phyloP scores from a whole-genome alignment of 345 rosid genomes.

The Aquilaria yunnanensis region DNA sequence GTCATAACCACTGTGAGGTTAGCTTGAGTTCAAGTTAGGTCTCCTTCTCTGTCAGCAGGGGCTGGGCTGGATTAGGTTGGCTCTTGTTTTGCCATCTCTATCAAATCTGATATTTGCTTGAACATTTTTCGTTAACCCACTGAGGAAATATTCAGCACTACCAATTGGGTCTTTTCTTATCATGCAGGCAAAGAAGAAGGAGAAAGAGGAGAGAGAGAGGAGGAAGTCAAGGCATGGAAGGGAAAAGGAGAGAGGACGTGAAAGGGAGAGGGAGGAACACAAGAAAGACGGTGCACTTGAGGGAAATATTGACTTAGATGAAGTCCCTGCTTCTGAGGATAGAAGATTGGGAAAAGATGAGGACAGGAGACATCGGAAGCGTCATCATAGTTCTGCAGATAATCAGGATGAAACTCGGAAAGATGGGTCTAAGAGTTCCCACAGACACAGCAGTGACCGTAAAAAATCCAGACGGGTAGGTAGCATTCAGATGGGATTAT shows the following conservation, averaged over 20 bases:
- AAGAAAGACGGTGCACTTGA: constrained; percentile 40
- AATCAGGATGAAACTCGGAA: constrained; percentile 45
- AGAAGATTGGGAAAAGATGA: constrained; percentile 56
- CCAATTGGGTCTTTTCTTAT: neutral
- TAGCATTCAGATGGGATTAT: constrained; percentile 5
- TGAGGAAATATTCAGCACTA: no score
- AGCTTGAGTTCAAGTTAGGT: no score
- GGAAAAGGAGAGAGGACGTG: constrained; percentile 58
- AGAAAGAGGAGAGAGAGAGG: constrained; percentile 64
- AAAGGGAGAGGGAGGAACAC: constrained; percentile 53
- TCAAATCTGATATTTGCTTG: neutral
- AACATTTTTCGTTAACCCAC: neutral
- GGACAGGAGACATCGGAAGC: constrained; percentile 52
- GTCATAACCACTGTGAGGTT: no score
- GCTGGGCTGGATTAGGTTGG: no score
- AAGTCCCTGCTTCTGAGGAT: constrained; percentile 32
- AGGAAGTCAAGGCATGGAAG: constrained; percentile 59
- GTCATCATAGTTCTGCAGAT: constrained; percentile 41
- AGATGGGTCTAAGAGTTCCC: constrained; percentile 43
- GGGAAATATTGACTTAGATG: constrained; percentile 33
- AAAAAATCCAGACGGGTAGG: constrained; percentile 59
- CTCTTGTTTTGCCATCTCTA: neutral
- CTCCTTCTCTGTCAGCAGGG: no score
- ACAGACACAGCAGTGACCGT: constrained; percentile 44
- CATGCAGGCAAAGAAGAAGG: constrained; percentile 61